phyloP scores from a whole-genome alignment of 2,329 filamentous ascomycete genomes.

The Pseudogymnoascus sp. region DNA sequence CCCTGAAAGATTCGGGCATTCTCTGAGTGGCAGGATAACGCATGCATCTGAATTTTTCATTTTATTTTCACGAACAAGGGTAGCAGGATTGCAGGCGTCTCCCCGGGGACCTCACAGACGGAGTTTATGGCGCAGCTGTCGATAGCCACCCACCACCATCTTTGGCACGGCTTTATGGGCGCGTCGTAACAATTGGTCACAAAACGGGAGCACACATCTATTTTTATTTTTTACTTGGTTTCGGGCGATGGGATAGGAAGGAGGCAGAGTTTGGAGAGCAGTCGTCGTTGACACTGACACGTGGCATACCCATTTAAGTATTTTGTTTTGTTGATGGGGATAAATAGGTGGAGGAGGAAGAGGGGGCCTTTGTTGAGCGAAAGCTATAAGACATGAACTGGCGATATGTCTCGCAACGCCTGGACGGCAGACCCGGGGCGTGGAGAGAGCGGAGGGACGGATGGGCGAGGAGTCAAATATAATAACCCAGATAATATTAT shows the following conservation, averaged over 20 bases:
- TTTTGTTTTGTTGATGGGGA: slow-evolving; percentile 4
- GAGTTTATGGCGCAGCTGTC: slow-evolving; percentile 8
- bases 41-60: slow-evolving; percentile 4
- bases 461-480: neutral
- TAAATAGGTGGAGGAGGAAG: slow-evolving; percentile 2
- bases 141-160: neutral
- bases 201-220: neutral
- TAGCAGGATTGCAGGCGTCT: neutral
- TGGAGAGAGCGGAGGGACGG: neutral
- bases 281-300: slow-evolving; percentile 7
- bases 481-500: slow-evolving; percentile 8
- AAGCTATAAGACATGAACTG: slow-evolving; percentile 1
- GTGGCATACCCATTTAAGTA: slow-evolving; percentile 9
- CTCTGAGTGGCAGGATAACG: slow-evolving; percentile 45
- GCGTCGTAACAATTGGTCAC: slow-evolving; percentile 1
- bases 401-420: slow-evolving; percentile 6
- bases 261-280: slow-evolving; percentile 8
- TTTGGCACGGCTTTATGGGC: slow-evolving; percentile 5
- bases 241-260: neutral
- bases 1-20: slow-evolving; percentile 95
- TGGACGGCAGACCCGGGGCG: slow-evolving; percentile 3
- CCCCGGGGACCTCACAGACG: neutral
- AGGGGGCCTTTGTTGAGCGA: slow-evolving; percentile 2
- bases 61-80: neutral
- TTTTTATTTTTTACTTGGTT: neutral